Percentiles rank a stretch among this genome's conserved stretches.
Conservation (phyloP, 2,329 filamentous ascomycete genomes). For the Leptographium flavum region DNA sequence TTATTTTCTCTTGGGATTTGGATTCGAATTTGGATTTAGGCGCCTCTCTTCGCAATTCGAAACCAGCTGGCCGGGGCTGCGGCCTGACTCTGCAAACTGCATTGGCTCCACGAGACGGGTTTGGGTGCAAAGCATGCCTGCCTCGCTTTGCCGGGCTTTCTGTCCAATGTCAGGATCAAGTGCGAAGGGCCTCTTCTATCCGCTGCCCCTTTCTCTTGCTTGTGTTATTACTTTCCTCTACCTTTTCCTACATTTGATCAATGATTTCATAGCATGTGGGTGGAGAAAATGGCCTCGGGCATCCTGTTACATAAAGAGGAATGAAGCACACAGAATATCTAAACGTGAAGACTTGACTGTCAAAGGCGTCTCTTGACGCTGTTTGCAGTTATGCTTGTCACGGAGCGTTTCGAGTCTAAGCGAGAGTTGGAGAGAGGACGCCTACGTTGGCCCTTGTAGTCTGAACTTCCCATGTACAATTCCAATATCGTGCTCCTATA, state of each 20-base stretch:
- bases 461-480: neutral
- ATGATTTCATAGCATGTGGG: slow-evolving; percentile 1
- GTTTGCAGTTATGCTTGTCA: too few relatives aligned
- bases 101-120: neutral
- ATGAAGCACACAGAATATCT: neutral
- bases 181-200: neutral
- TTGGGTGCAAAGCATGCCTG: neutral
- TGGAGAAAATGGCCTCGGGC: neutral
- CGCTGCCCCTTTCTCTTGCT: neutral
- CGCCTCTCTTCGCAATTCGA: neutral
- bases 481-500: neutral
- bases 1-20: too few relatives aligned
- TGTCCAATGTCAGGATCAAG: too few relatives aligned
- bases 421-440: too few relatives aligned
- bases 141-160: too few relatives aligned
- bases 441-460: too few relatives aligned
- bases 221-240: slow-evolving; percentile 2
- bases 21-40: neutral
- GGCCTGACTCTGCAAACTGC: neutral
- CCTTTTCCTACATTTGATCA: neutral
- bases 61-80: neutral
- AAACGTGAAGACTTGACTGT: neutral
- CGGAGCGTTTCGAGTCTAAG: too few relatives aligned
- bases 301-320: slow-evolving; percentile 1
- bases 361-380: too few relatives aligned